Base-by-base conservation (phyloP, 129 eudicot species). In the Ambrosia artemisiifolia region DNA sequence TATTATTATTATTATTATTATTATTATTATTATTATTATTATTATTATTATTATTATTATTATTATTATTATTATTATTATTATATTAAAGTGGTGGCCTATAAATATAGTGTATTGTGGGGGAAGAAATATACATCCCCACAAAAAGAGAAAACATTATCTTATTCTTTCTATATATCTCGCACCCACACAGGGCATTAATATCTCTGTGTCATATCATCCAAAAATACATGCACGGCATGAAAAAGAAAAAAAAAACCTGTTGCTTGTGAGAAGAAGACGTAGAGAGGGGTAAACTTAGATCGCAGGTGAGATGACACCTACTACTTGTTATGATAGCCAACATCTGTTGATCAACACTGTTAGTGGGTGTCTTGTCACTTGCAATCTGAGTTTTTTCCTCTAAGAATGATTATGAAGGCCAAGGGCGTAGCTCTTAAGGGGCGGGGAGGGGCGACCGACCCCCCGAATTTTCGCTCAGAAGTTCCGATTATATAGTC, bases 291-390 rank as follows among this genome's bases (percentile, higher is more conserved):
- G 28, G 0, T 24, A 24, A 24, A 24, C 28, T 24, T 24, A 24
- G 28, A 24, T 24, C 28, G 81, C 81, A 77, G 81, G 81, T 70
- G 71, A 77, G 81, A 77, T 77, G 81, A 77, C 81, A 77, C 81
- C 76, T 65, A 32, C 81, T 77, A 62, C 76, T 24, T 7, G 16
- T 65, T 65, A 43, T 16, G 19, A 55, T 19, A 3, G 11, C 32
- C 13, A 65, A 28, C 72, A 7, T 2, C 14, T 9, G 7, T 60
- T 38, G 76, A n/a, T n/a, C n/a, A n/a, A n/a, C n/a, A n/a, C n/a
- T n/a, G n/a, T n/a, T 51, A 62, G 81, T 64, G 6, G 77, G 76
- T 70, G 81, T 70, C 72, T 0, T 78, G 36, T 78, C 76, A 63
- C 40, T 12, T 78, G 30, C 81, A 0, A 70, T 71, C 72, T 24